These are phyloP conservation scores for Geotrichum siamense DNA, from an alignment of 1,139 yeast species.

Conservation along the genomic window DNA sequence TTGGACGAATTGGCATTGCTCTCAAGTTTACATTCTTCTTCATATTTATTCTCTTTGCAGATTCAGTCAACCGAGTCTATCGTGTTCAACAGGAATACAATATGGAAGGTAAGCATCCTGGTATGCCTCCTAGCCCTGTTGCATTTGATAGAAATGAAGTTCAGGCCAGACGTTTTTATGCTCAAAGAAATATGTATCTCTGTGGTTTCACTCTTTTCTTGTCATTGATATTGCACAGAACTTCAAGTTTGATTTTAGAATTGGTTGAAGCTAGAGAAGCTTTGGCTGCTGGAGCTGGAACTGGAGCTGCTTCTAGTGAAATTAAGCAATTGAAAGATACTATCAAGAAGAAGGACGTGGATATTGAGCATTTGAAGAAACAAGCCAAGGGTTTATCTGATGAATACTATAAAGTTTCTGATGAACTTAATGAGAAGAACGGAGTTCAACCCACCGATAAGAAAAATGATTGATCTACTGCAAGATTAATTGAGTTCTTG, in stretches of 20 bases:
- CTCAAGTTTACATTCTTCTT: constrained; percentile 79
- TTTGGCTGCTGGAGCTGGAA: constrained; percentile 14
- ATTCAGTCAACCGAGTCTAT: constrained; percentile 78
- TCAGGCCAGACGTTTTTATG: constrained; percentile 86
- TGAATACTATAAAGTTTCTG: constrained; percentile 52
- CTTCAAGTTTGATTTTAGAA: constrained; percentile 76
- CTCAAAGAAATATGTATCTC: constrained; percentile 93
- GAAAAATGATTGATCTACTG: constrained; percentile 31
- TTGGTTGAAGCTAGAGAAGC: constrained; percentile 55
- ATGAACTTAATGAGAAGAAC: constrained; percentile 32
- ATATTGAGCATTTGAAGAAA: constrained; percentile 58
- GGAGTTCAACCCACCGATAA: constrained; percentile 27
- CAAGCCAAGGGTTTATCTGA: constrained; percentile 61
- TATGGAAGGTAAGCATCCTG: constrained; percentile 17
- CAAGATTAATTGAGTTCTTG: no score
- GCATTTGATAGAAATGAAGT: constrained; percentile 59
- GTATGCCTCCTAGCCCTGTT: constrained; percentile 6
- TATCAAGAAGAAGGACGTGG: constrained; percentile 54
- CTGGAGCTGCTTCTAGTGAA: constrained; percentile 30
- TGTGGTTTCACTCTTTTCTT: constrained; percentile 93
- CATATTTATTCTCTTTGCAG: constrained; percentile 76
- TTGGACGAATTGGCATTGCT: constrained; percentile 66
- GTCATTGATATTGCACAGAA: constrained; percentile 76
- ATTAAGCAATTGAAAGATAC: constrained; percentile 45
- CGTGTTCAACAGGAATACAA: constrained; percentile 54